Evolutionary conservation across 768 basidiomycete genomes (phyloP).

Genomic region (Lactifluus subvellereus): DNA sequence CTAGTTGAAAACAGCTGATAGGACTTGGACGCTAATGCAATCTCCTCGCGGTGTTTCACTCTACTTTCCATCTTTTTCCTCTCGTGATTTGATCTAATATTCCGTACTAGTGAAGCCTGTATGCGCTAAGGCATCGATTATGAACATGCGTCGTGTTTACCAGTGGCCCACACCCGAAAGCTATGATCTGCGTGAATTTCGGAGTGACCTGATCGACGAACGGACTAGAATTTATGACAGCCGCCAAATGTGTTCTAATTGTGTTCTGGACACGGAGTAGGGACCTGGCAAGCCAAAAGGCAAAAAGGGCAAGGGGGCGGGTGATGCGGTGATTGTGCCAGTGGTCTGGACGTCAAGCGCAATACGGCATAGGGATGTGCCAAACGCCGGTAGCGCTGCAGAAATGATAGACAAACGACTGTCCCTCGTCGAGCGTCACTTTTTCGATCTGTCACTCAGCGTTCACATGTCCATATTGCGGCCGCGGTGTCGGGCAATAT

Average conservation of each 20-base stretch:
- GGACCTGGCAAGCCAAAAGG: not conserved
- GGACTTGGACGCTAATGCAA: not conserved
- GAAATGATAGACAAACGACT: too few relatives aligned
- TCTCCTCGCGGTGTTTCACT: conserved; percentile 15
- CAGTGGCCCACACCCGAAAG: not conserved
- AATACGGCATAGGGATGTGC: too few relatives aligned
- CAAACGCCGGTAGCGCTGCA: too few relatives aligned
- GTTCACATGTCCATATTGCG: too few relatives aligned
- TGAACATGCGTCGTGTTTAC: conserved; percentile 5
- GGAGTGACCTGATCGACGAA: not conserved
- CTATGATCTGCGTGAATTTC: not conserved
- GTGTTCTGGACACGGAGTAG: not conserved
- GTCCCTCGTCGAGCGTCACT: too few relatives aligned
- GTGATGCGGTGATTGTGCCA: not conserved
- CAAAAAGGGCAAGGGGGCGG: not conserved
- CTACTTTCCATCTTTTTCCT: conserved; percentile 4
- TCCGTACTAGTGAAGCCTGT: conserved; percentile 19
- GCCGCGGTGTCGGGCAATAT: too few relatives aligned
- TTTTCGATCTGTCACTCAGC: too few relatives aligned
- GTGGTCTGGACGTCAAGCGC: not conserved
- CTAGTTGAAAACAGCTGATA: conserved; percentile 1
- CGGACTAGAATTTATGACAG: not conserved
- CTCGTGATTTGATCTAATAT: conserved; percentile 17
- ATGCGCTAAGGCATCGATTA: conserved; percentile 4
- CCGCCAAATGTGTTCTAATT: not conserved